Conservation (phyloP, 257 asterid species). For the Jacaranda copaia region DNA sequence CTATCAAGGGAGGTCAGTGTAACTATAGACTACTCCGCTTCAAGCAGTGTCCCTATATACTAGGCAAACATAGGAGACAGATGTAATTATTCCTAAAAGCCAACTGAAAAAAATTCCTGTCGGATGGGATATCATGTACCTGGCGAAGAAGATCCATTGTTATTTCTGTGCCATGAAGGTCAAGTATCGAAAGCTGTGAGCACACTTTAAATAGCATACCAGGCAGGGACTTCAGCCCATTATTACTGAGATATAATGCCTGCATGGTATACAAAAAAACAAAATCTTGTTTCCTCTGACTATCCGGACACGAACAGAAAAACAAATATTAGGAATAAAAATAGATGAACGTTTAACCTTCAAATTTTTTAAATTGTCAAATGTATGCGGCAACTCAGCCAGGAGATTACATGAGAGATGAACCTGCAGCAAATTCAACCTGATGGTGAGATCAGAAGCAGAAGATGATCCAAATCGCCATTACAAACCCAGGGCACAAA, state of each 20-base stretch:
- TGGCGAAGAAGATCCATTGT: constrained; percentile 81
- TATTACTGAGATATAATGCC: constrained; percentile 78
- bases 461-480: constrained; percentile 12
- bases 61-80: neutral
- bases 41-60: neutral
- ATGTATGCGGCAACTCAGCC: constrained; percentile 73
- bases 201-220: constrained; percentile 63
- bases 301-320: neutral
- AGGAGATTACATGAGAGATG: constrained; percentile 86
- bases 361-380: constrained; percentile 60
- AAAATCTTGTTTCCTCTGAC: neutral
- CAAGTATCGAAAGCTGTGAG: constrained; percentile 76
- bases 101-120: neutral
- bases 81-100: constrained; percentile 7
- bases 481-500: constrained; percentile 6
- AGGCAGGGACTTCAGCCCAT: constrained; percentile 81
- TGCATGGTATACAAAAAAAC: constrained; percentile 40
- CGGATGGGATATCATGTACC: constrained; percentile 45
- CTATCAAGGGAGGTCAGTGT: constrained; percentile 10
- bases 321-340: neutral
- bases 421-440: constrained; percentile 62
- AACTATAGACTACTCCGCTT: neutral
- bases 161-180: constrained; percentile 87
- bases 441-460: constrained; percentile 30
- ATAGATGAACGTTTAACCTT: constrained; percentile 56